Evolutionary conservation across 805 yeast genomes (phyloP), one percentile per base, ranked within the genome.

Genomic region (Candida xiaguanensis): DNA sequence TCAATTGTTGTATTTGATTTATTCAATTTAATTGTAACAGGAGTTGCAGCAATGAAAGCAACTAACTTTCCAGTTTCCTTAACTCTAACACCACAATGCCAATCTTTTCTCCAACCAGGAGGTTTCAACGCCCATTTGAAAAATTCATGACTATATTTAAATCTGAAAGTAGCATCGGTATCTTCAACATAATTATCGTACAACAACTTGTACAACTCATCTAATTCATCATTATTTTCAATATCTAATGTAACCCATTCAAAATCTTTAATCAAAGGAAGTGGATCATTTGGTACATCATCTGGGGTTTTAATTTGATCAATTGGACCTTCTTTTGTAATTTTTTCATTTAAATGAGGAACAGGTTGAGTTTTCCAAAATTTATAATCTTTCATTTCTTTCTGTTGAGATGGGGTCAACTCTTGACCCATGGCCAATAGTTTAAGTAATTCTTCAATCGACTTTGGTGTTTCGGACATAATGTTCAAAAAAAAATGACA

Each of bases 321-420:
- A 47, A 90, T 87, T 6, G 95, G 91, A 0, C 96, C 96, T 54
- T 88, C 95, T 8, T 68, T 59, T 5, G 65, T 71, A 32, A 83
- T 70, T 31, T 67, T 58, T 53, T 83, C 93, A 55, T 85, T 85
- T 46, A 90, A 79, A 22, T 70, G 71, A 7, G 89, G 76, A 15
- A 93, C 98, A 0, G 99, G 99, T 64, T 93, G 99, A 2, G 99
- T 93, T 55, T 85, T 86, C 99, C 99, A 93, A 65, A 93, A 93
- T 65, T 85, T 87, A 69, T 90, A 87, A 55, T 90, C 95, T 38
- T 85, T 80, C 85, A 89, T 88, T 16, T 80, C 76, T 46, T 81
- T 82, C 50, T 75, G 67, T 58, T 82, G 82, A 23, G 73, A 67
- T 31, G 70, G 79, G n/a, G 70, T 68, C 34, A 80, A 64, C 46